These are phyloP conservation scores for Mariannaea elegans DNA, from an alignment of 2,329 filamentous ascomycete species.

Conservation along the genomic window DNA sequence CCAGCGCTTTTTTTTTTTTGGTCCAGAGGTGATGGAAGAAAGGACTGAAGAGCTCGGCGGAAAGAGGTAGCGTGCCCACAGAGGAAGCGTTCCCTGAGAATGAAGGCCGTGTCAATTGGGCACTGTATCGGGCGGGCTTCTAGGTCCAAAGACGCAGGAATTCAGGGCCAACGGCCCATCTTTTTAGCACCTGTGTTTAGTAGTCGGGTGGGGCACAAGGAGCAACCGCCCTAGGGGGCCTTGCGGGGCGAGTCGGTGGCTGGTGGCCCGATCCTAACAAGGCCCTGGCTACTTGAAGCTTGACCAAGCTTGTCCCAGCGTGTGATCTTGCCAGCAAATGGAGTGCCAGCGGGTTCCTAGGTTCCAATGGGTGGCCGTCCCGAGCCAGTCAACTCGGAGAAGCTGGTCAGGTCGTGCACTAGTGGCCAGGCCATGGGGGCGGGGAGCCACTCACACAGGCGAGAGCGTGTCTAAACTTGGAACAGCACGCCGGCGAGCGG, in stretches of 20 bases:
- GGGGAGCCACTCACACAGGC: not conserved
- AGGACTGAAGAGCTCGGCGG: constrained; percentile 39
- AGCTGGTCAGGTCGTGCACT: not conserved
- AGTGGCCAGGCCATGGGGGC: not conserved
- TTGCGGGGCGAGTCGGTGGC: constrained; percentile 19
- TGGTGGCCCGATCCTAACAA: constrained; percentile 27
- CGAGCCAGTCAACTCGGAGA: constrained; percentile 15
- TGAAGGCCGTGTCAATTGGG: constrained; percentile 6
- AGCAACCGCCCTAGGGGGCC: constrained; percentile 20
- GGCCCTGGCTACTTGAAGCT: not conserved
- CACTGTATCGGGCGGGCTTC: constrained; percentile 34
- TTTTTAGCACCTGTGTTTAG: constrained; percentile 35
- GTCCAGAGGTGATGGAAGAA: constrained; percentile 36
- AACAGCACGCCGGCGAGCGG: constrained; percentile 25
- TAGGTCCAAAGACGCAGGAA: constrained; percentile 1
- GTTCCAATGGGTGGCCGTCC: constrained; percentile 11
- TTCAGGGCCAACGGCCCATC: constrained; percentile 39
- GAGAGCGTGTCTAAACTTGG: constrained; percentile 30
- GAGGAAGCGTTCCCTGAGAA: constrained; percentile 11
- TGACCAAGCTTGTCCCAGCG: constrained; percentile 10
- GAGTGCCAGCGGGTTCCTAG: not conserved
- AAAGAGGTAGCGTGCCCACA: constrained; percentile 31
- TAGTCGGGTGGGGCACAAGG: constrained; percentile 22
- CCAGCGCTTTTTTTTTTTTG: constrained; percentile 30
- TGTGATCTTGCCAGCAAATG: constrained; percentile 3